Evolutionary conservation across 2,329 filamentous ascomycete species (phyloP), one percentile per base, ranked within the genome.

Genomic region (Parasarocladium wereldwijsianum): DNA sequence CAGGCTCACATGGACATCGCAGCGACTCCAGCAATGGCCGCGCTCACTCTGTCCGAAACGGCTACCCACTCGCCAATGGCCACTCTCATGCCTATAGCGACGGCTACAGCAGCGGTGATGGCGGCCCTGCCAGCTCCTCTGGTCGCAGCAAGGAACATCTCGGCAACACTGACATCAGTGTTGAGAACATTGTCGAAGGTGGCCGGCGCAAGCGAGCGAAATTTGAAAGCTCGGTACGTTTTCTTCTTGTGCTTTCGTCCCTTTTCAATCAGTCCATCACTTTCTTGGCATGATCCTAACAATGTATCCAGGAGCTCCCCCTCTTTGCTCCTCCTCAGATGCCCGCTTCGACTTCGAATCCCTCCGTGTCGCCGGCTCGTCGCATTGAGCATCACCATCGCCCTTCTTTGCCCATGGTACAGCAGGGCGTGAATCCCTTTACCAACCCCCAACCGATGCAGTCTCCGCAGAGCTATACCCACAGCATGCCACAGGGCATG

Each of bases 101-200:
- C 39, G 77, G 75, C 37, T 90, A 90, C 53, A 93, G 83, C 57
- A 92, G 86, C 52, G 86, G 81, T 42, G 85, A 93, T 40, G 79
- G 76, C 36, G 82, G 76, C 17, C 70, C 80, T 37, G 78, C 73
- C 40, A 86, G 83, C 32, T 66, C 79, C 40, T 57, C 53, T 31
- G 76, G 80, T 45, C 80, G 80, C 51, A 71, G 68, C 43, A 85
- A 82, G 53, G 86, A 94, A 45, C 79, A 84, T 40, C 72, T 93
- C 45, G 85, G 83, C 28, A 94, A 84, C 50, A 93, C 90, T 11
- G 90, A 98, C 43, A 98, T 98, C 48, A 96, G 87, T 51, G 73
- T 94, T 42, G 86, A 94, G 43, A 98, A 98, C 51, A 96, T 98
- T 54, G 81, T 98, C 37, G 87, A 96, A 57, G 90, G 92, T 48